phyloP scores from a whole-genome alignment of 2,329 filamentous ascomycete genomes.

The Paradendryphiella salina region DNA sequence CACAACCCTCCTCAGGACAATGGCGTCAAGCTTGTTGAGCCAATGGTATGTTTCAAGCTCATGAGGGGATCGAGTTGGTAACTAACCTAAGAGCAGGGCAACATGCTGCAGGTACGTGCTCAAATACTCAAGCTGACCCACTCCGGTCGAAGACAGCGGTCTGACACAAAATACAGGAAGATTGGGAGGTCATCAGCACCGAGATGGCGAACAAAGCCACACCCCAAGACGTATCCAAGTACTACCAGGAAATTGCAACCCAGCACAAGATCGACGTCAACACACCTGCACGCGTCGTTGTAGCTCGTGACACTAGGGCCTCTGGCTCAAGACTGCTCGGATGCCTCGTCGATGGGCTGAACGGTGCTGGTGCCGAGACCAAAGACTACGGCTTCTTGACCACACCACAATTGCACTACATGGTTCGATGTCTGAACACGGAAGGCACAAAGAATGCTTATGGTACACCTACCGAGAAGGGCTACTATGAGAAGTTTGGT shows the following conservation, averaged over 20 bases:
- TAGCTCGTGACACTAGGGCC: conserved; percentile 88
- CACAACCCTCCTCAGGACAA: conserved; percentile 68
- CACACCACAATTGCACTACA: conserved; percentile 96
- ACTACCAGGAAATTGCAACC: conserved; percentile 71
- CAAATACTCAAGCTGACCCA: background rate
- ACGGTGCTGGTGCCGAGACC: conserved; percentile 72
- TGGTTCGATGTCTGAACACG: conserved; percentile 93
- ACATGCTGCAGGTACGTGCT: conserved; percentile 73
- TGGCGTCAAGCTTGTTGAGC: conserved; percentile 83
- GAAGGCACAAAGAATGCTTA: conserved; percentile 84
- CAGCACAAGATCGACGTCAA: conserved; percentile 64
- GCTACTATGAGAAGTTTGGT: conserved; percentile 92
- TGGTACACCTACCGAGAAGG: conserved; percentile 82
- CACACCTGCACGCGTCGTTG: conserved; percentile 77
- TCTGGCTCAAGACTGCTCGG: conserved; percentile 83
- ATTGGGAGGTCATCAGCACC: conserved; percentile 91
- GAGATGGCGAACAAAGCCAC: conserved; percentile 81
- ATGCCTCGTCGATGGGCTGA: conserved; percentile 77
- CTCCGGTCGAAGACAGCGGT: background rate
- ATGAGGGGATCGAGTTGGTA: background rate
- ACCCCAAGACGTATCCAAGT: conserved; percentile 73
- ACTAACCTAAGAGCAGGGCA: conserved; percentile 61
- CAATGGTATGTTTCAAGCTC: conserved; percentile 63
- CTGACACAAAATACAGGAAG: conserved; percentile 53
- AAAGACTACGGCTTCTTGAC: conserved; percentile 90